Percentiles rank a stretch among this genome's conserved stretches.
Evolutionary conservation across 2,329 filamentous ascomycete species (phyloP).

Genomic region (Neurospora crassa): DNA sequence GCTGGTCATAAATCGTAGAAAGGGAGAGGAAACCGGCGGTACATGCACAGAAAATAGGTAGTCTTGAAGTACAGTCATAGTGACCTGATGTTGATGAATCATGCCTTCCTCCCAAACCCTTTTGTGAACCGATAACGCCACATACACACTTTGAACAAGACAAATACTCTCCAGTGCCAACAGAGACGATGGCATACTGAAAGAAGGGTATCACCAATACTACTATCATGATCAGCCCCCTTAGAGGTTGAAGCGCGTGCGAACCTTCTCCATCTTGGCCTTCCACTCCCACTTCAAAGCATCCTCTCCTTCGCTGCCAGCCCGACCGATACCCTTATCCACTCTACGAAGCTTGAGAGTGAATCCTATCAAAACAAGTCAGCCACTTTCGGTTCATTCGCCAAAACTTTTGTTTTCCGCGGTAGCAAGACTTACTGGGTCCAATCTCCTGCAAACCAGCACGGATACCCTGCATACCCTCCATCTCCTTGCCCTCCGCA

Average conservation of each 20-base stretch:
- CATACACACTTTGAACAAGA: background rate
- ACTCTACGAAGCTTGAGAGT: constrained; percentile 84
- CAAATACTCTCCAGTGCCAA: background rate
- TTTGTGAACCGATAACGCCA: background rate
- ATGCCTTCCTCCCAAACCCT: background rate
- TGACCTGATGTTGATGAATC: background rate
- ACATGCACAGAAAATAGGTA: background rate
- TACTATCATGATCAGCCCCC: background rate
- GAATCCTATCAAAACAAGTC: constrained; percentile 23
- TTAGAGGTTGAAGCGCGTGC: constrained; percentile 88
- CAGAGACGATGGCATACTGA: background rate
- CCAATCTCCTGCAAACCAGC: constrained; percentile 87
- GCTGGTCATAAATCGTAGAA: background rate
- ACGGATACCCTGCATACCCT: constrained; percentile 76
- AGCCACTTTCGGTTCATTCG: background rate
- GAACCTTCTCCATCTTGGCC: constrained; percentile 83
- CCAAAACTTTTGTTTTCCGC: background rate
- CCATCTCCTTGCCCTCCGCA: constrained; percentile 71
- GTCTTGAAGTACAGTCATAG: background rate
- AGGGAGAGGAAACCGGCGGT: background rate
- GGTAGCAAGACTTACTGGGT: constrained; percentile 30
- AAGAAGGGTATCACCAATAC: background rate
- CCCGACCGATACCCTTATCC: constrained; percentile 73
- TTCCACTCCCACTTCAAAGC: constrained; percentile 97
- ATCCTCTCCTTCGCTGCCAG: constrained; percentile 57